Evolutionary conservation across 192 early-diverging fungal genomes (phyloP).

Genomic region (Coemansia sp.): DNA sequence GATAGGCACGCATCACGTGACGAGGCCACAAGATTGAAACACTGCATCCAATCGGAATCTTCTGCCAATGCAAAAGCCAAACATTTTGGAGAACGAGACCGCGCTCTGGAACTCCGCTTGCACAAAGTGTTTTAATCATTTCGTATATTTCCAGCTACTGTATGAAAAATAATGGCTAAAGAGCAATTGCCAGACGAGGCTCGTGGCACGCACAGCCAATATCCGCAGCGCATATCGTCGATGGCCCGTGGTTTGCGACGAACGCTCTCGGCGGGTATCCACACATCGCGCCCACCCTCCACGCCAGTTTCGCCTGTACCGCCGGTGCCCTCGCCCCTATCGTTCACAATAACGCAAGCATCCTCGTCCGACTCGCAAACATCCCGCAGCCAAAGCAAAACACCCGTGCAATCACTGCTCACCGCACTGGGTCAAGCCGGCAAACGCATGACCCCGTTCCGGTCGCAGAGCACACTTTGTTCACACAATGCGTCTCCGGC

Average conservation of each 20-base stretch:
- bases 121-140: not conserved
- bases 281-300: no score
- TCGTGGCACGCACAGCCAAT: not conserved
- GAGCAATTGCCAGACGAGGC: not conserved
- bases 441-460: not conserved
- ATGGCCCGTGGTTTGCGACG: constrained; percentile 1
- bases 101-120: no score
- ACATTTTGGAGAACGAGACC: no score
- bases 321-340: constrained; percentile 4
- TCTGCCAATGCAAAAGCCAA: no score
- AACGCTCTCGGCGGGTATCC: not conserved
- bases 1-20: not conserved
- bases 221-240: not conserved
- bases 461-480: not conserved
- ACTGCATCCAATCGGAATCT: no score
- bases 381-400: not conserved
- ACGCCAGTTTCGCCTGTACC: no score
- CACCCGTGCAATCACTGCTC: not conserved
- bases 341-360: constrained; percentile 2
- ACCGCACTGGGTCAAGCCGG: not conserved
- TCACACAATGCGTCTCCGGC: not conserved
- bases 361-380: not conserved
- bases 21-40: not conserved
- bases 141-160: not conserved
- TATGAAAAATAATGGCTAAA: not conserved